phyloP scores from a whole-genome alignment of 139 green algal genomes.

The Chlorokybus atmophyticus region DNA sequence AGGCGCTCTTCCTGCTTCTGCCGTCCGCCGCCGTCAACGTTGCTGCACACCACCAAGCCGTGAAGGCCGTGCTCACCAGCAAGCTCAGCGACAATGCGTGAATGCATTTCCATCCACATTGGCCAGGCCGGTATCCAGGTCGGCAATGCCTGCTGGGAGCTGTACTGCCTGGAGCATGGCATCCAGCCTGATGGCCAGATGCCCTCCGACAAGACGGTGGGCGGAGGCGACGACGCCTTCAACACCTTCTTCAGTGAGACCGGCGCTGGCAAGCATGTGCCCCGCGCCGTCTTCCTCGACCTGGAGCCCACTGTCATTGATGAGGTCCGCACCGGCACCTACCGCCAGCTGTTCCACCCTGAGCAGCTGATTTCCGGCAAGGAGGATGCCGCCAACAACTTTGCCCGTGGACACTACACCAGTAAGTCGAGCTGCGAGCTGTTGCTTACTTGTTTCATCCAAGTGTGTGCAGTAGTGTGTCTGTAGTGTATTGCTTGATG shows the following conservation, averaged over 20 bases:
- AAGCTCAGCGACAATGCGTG: slow-evolving; percentile 64
- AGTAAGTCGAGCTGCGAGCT: too few species aligned
- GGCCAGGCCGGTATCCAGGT: slow-evolving; percentile 83
- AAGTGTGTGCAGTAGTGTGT: too few species aligned
- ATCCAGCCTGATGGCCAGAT: slow-evolving; percentile 88
- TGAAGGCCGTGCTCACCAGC: too few species aligned
- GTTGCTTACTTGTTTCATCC: too few species aligned
- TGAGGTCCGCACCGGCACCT: slow-evolving; percentile 42
- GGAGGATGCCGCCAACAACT: slow-evolving; percentile 49
- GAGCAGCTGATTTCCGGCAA: slow-evolving; percentile 48
- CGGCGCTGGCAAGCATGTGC: slow-evolving; percentile 46
- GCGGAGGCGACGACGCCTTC: slow-evolving; percentile 41
- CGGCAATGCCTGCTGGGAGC: slow-evolving; percentile 98
- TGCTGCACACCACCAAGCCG: too few species aligned
- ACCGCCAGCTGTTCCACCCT: slow-evolving; percentile 50
- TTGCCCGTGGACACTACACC: slow-evolving; percentile 44
- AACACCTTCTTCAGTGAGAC: slow-evolving; percentile 55
- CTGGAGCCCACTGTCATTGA: slow-evolving; percentile 50
- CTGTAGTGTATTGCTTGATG: too few species aligned
- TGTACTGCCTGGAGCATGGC: slow-evolving; percentile 96
- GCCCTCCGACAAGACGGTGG: slow-evolving; percentile 77
- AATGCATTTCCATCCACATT: slow-evolving; percentile 96
- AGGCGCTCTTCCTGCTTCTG: too few species aligned
- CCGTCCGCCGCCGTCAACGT: too few species aligned
- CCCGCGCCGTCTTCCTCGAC: slow-evolving; percentile 41